Base-by-base conservation (phyloP, 164 flowering plant genomes). In the Macadamia integrifolia region DNA sequence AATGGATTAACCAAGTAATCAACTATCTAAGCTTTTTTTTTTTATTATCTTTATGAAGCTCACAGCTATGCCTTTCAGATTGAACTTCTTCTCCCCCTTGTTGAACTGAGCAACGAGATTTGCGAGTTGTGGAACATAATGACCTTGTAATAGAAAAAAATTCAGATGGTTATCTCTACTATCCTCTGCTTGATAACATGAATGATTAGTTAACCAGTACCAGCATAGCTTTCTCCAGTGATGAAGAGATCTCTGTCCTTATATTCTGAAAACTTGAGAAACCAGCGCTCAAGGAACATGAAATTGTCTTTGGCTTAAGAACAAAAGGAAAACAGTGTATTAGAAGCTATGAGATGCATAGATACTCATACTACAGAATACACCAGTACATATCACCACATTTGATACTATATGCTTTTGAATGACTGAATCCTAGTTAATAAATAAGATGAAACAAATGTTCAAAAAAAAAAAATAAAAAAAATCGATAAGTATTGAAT, bases 121-220 rank as follows among this genome's bases (percentile, higher is more conserved):
- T 60, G 83, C 86, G 29, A 83, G 79, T 69, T 80, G 83, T 32
- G 86, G 83, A 67, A 83, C 83, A 79, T 80, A 83, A 73, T 83
- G 83, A 18, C 86, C 86, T 82, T 75, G 46, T 29, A 23, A 71
- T 6, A 50, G 63, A 50, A 1, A 67, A 8, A 44, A 58, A 31
- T 6, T 56, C 28, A n/a, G 3, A n/a, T 2, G 40, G 2, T 7
- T 3, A 18, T 56, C 35, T 58, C 61, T 11, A 9, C 11, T 30
- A 9, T 30, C 44, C 31, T 42, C 17, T 9, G 14, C 1, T 29
- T 15, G 55, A 6, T 35, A n/a, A 35, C 29, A 60, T 3, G 53
- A 49, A 49, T 53, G 6, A 14, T 53, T 14, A 14, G 15, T 13
- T 53, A 13, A 53, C 13, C 57, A 53, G 6, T 71, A 79, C 86